Base-by-base conservation (phyloP, 2,329 filamentous ascomycete species). In the Claviceps sp. region DNA sequence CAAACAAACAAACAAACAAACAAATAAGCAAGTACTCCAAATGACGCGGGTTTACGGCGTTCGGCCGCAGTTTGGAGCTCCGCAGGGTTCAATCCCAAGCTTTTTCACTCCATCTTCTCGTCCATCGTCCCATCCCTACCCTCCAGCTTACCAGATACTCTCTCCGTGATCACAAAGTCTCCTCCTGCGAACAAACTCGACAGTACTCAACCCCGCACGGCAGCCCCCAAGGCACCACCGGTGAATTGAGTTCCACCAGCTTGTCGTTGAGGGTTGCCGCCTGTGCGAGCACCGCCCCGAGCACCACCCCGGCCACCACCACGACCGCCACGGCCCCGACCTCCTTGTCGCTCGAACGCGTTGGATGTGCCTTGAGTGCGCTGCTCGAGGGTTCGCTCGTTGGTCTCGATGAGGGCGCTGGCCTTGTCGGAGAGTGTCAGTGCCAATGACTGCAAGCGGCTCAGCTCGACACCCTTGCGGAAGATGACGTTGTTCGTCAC, bases 381-480 rank as follows among this genome's bases (percentile, higher is more conserved):
- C 69, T 96, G 90, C 77, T 98, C 93, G 61, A 98, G 79, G 24
- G 91, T 95, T 69, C 94, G 85, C 77, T 98, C 93, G 74, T 98
- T 98, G 61, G 84, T 84, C 78, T 98, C 94, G 65, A 97, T 95
- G 55, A 98, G 84, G 50, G 85, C 82, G 66, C 89, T 95, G 54
- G 93, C 91, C 79, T 97, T 98, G 75, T 98, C 93, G 54, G 87
- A 89, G 50, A 98, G 78, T 9, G 90, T 93, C 58, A 98, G 83
- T 36, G 94, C 90, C 64, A 98, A 78, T 68, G 88, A 95, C 74
- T 98, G 93, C 58, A 98, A 81, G 61, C 94, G 84, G 65, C 89
- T 95, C 58, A 98, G 82, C 77, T 98, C 94, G 57, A 98, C 93
- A 54, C 93, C 94, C 83, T 98, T 97, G 71, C 93, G 86, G 87